Evolutionary conservation across 192 early-diverging fungal species (phyloP), one percentile per base, ranked within the genome.

Genomic region (Backusella parvicylindrica): DNA sequence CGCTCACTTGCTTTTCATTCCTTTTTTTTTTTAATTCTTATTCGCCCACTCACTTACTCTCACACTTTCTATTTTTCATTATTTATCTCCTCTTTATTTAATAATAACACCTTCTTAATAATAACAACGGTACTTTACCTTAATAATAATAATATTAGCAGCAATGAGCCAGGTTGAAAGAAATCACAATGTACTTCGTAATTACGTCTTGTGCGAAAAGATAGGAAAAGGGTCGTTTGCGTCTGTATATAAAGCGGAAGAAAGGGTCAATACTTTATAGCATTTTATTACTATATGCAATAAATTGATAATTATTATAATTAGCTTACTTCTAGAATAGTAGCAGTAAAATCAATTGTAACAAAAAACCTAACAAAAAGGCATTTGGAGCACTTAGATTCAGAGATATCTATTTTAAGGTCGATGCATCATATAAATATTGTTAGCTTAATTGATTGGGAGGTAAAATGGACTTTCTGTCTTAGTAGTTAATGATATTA

Each of bases 201-300:
- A 68, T 37, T 68, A 68, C 75, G 76, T 91, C 67, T 81, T 97
- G 31, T 86, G 89, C 37, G 82, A 87, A 23, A 94, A 95, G 73
- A 97, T 99, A 70, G 97, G 97, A 41, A 89, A 91, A n/a, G 97
- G 97, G 2, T 96, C 96, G 3, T 99, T 98, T 87, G 97, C 97
- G 40, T 95, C 91, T 6, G 97, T 99, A 6, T 98, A 93, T 82
- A 89, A 88, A 69, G 94, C 89, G 7, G 72, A 89, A 28, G 89
- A 93, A 75, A 93, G 88, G 90, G 91, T 70, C 36, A 66, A 38
- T 68, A 38, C 36, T 21, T 35, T 36, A 67, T 67, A 11, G 9
- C 66, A n/a, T n/a, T 38, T 37, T 31, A 36, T 35, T 64, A 16
- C 11, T 40, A 70, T 53, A 67, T 47, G 68, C 65, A 50, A 21